Conservation (phyloP, 2,329 filamentous ascomycete species). For the Penicillium hordei region DNA sequence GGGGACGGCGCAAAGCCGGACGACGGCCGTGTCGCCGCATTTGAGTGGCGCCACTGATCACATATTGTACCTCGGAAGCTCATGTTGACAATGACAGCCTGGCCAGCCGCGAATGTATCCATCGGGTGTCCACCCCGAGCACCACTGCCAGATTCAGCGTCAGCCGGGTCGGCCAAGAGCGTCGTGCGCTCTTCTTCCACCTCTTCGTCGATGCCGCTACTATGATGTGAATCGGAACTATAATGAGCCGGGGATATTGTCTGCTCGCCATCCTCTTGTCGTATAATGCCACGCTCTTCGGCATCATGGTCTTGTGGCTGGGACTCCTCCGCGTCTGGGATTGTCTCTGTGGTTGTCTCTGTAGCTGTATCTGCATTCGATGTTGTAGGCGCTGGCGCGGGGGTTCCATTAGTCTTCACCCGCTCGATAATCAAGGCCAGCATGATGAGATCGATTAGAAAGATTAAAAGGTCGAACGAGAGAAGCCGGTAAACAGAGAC, state of each 20-base stretch:
- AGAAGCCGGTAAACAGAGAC: constrained; percentile 55
- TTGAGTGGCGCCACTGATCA: constrained; percentile 41
- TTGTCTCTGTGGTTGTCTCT: constrained; percentile 25
- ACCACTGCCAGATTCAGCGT: constrained; percentile 18
- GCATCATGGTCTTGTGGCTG: constrained; percentile 56
- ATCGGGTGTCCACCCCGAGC: constrained; percentile 37
- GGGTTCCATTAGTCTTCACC: constrained; percentile 45
- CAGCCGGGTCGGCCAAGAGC: constrained; percentile 37
- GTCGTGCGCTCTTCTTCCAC: constrained; percentile 31
- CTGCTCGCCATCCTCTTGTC: constrained; percentile 36
- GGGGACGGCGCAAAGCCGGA: constrained; percentile 31
- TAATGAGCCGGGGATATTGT: constrained; percentile 45
- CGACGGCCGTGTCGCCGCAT: constrained; percentile 23
- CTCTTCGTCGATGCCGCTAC: constrained; percentile 20
- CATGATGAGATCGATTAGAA: constrained; percentile 58
- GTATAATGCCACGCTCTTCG: constrained; percentile 58
- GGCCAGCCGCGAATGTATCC: constrained; percentile 40
- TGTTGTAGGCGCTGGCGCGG: constrained; percentile 4
- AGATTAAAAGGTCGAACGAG: constrained; percentile 54
- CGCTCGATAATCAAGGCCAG: constrained; percentile 56
- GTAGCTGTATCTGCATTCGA: constrained; percentile 20
- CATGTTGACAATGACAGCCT: constrained; percentile 40
- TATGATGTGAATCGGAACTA: constrained; percentile 26
- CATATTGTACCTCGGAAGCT: constrained; percentile 37
- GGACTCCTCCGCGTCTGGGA: constrained; percentile 9